These are phyloP conservation scores for Argentina anserina DNA, from an alignment of 306 rosid genomes.

Conservation along the genomic window DNA sequence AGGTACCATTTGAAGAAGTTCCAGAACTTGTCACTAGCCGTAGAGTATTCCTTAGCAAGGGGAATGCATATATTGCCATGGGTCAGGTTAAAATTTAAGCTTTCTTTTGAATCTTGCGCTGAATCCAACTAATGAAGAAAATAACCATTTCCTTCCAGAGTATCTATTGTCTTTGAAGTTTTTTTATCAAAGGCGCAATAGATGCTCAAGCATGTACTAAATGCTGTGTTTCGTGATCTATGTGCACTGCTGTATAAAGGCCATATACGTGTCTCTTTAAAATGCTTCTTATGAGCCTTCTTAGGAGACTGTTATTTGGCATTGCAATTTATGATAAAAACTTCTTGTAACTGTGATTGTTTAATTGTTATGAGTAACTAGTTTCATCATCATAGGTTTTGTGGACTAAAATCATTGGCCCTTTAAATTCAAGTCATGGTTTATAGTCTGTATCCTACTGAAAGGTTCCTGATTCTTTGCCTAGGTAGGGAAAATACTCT, in stretches of 20 bases:
- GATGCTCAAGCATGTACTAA: not conserved
- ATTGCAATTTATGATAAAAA: not conserved
- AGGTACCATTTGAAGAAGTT: conserved; percentile 97
- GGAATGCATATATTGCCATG: conserved; percentile 77
- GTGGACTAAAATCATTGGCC: not conserved
- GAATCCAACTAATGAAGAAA: too few relatives aligned
- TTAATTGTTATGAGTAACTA: not conserved
- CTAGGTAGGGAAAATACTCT: not conserved
- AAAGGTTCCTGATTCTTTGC: not conserved
- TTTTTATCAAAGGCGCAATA: not conserved
- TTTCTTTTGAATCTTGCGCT: conserved; percentile 17
- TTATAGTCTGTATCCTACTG: not conserved
- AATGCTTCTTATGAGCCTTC: not conserved
- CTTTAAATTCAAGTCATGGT: not conserved
- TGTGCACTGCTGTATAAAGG: not conserved
- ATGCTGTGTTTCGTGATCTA: not conserved
- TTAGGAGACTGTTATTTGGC: not conserved
- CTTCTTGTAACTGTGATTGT: not conserved
- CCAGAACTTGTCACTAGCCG: conserved; percentile 92
- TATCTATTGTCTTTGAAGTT: not conserved
- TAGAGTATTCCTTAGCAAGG: conserved; percentile 68
- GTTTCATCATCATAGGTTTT: not conserved
- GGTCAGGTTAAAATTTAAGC: conserved; percentile 59
- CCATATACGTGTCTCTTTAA: not conserved
- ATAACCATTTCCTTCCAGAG: too few relatives aligned